Conservation (phyloP, 345 rosid species). For the Arabidopsis suecica region DNA sequence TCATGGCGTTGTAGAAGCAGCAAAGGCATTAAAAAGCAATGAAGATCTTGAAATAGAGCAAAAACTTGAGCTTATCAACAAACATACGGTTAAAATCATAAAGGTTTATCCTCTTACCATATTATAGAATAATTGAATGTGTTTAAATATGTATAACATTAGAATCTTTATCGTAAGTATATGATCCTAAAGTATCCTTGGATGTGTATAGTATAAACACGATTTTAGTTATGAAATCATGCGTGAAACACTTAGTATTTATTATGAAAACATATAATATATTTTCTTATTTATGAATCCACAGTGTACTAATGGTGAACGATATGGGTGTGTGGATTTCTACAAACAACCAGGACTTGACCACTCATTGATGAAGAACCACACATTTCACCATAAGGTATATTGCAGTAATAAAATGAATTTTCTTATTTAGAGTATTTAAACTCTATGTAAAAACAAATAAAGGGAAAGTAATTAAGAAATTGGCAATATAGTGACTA, state of each 20-base stretch:
- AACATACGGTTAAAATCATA: constrained; percentile 18
- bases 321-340: constrained; percentile 27
- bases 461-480: neutral
- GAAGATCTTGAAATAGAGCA: neutral
- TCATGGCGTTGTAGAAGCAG: neutral
- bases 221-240: no score
- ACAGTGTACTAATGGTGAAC: constrained; percentile 17
- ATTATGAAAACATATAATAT: neutral
- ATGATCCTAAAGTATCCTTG: neutral
- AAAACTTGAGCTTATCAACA: constrained; percentile 13
- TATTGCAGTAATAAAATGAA: neutral
- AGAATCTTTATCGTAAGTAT: neutral
- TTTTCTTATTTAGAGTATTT: neutral
- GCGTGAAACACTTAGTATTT: neutral
- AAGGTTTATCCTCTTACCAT: neutral
- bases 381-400: constrained; percentile 12
- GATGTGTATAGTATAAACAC: neutral
- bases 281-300: neutral
- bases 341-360: constrained; percentile 33
- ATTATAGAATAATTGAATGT: neutral
- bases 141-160: neutral
- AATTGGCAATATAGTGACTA: no score
- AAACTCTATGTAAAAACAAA: neutral
- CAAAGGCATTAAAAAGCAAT: neutral
- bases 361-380: constrained; percentile 12